Percentiles rank a stretch among this genome's conserved stretches.
Conservation (phyloP, 345 rosid genomes). For the Melaleuca alternifolia region DNA sequence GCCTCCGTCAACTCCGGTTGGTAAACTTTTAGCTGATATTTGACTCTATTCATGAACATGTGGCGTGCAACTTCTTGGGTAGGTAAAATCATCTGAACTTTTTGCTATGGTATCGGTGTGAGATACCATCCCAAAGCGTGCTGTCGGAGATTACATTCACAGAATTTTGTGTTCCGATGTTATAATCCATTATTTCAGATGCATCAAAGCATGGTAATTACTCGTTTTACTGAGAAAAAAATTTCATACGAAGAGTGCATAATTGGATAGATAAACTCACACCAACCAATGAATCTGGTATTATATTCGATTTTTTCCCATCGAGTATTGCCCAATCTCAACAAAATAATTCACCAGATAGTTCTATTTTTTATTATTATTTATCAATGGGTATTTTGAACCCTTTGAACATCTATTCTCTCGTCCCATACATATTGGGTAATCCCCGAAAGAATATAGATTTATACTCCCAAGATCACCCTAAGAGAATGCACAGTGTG, state of each 20-base stretch:
- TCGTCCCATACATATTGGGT: background rate
- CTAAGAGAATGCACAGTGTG: rapidly evolving
- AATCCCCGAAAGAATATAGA: background rate
- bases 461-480: rapidly evolving
- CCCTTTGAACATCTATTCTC: background rate
- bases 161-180: background rate
- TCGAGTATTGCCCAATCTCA: background rate
- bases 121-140: background rate
- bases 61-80: background rate
- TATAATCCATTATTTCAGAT: background rate
- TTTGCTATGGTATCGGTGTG: background rate
- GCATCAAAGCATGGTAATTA: background rate
- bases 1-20: background rate
- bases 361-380: background rate
- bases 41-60: background rate
- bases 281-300: background rate
- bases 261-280: background rate
- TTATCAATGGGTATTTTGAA: background rate
- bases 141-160: background rate
- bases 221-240: background rate
- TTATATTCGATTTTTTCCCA: rapidly evolving
- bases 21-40: background rate
- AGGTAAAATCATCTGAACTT: background rate
- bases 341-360: background rate
- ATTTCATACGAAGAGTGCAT: background rate